phyloP scores from a whole-genome alignment of 2,329 filamentous ascomycete genomes.

The Acrocalymma vagum region DNA sequence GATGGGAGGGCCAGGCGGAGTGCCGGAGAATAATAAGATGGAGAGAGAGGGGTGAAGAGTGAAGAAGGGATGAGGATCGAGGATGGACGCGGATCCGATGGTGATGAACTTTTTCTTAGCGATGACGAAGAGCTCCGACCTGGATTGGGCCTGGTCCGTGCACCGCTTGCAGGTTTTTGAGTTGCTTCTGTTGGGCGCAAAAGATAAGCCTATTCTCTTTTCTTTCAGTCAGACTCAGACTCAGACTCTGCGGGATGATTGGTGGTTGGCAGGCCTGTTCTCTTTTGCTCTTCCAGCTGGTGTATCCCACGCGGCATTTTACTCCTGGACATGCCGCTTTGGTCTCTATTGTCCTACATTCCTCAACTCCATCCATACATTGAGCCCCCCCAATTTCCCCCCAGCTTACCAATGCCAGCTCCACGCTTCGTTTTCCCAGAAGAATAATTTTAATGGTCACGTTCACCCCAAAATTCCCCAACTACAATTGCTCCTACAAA shows the following conservation, averaged over 20 bases:
- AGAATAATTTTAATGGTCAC: no score
- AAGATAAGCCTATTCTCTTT: no score
- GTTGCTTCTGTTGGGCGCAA: constrained; percentile 1
- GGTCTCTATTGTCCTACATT: no score
- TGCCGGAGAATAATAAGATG: neutral
- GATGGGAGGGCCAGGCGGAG: constrained; percentile 1
- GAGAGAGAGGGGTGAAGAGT: neutral
- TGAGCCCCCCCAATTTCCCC: no score
- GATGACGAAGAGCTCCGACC: constrained; percentile 28
- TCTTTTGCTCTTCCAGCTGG: constrained; percentile 2
- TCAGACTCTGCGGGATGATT: no score
- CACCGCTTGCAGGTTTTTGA: neutral
- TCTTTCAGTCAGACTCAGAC: no score
- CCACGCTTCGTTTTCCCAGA: no score
- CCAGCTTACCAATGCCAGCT: no score
- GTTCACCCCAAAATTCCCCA: no score
- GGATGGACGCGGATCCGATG: constrained; percentile 15
- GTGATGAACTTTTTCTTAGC: constrained; percentile 39
- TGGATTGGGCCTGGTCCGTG: neutral
- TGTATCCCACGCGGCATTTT: constrained; percentile 11
- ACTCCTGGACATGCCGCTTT: neutral
- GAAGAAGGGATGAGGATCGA: constrained; percentile 16
- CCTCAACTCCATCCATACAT: no score
- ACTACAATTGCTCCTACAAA: no score
- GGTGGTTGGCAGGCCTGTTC: no score